Evolutionary conservation across 441 rosid species (phyloP).

Genomic region (Syzygium malaccense): DNA sequence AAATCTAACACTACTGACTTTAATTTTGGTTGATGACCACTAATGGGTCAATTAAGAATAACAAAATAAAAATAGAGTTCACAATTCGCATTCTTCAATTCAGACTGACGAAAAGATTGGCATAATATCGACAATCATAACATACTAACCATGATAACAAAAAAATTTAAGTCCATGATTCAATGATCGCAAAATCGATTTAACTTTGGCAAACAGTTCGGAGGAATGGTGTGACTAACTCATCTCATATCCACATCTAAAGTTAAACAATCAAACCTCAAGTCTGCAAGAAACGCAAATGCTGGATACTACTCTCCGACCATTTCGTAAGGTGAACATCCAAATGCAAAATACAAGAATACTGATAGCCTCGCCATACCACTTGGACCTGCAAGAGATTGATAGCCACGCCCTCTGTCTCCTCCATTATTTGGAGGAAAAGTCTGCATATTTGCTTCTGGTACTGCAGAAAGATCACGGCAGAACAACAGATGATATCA

Average conservation of each 20-base stretch:
- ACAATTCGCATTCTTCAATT: background rate
- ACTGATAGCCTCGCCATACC: slow-evolving; percentile 30
- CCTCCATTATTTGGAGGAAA: slow-evolving; percentile 60
- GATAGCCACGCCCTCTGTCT: slow-evolving; percentile 57
- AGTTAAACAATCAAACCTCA: background rate
- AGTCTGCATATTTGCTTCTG: slow-evolving; percentile 70
- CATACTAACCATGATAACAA: background rate
- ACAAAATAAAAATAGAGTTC: background rate
- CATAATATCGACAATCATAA: background rate
- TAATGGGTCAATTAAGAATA: background rate
- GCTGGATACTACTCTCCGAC: background rate
- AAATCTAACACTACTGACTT: background rate
- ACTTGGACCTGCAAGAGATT: slow-evolving; percentile 50
- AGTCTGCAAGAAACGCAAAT: background rate
- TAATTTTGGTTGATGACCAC: background rate
- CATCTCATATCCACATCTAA: background rate
- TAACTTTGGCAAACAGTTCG: background rate
- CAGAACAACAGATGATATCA: background rate
- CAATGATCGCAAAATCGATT: background rate
- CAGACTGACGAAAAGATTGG: background rate
- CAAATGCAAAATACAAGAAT: background rate
- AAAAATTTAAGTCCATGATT: background rate
- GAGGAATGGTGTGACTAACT: background rate
- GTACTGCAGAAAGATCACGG: slow-evolving; percentile 32
- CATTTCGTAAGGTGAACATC: background rate